phyloP scores from a whole-genome alignment of 805 yeast genomes.

The Zygotorulaspora chibaensis region DNA sequence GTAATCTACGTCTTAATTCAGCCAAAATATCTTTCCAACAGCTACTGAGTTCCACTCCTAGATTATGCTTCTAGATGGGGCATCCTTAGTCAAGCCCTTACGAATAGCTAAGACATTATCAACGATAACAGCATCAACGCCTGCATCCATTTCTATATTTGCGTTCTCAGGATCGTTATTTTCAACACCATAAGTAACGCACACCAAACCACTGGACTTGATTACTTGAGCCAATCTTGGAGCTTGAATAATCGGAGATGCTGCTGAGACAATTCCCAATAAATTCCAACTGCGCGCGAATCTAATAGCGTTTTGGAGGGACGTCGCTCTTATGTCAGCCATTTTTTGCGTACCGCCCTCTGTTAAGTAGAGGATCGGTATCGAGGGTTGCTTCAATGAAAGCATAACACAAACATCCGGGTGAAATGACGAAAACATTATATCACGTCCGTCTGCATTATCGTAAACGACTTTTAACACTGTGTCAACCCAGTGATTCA shows the following conservation, averaged over 20 bases:
- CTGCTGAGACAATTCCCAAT: conserved; percentile 87
- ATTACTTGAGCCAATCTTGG: conserved; percentile 91
- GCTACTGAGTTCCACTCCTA: background rate
- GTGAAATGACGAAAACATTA: conserved; percentile 88
- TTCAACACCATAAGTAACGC: conserved; percentile 83
- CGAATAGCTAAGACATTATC: conserved; percentile 93
- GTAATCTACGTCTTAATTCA: too few relatives aligned
- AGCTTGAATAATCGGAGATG: conserved; percentile 78
- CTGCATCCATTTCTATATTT: conserved; percentile 81
- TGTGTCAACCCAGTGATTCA: conserved; percentile 86
- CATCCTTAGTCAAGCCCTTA: conserved; percentile 55
- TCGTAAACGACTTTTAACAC: conserved; percentile 77
- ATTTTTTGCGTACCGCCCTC: conserved; percentile 81
- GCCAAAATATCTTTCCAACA: background rate
- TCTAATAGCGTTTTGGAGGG: conserved; percentile 85
- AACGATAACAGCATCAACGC: conserved; percentile 98
- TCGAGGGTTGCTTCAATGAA: conserved; percentile 87
- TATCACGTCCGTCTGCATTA: conserved; percentile 71
- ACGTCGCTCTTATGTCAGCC: conserved; percentile 86
- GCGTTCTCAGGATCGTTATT: conserved; percentile 85
- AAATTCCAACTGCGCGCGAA: conserved; percentile 89
- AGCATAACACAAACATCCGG: conserved; percentile 87
- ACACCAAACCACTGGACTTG: conserved; percentile 83
- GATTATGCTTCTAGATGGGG: background rate
- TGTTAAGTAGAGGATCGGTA: conserved; percentile 85